Percentiles rank a stretch among this genome's conserved stretches.
phyloP scores from a whole-genome alignment of 768 basidiomycete genomes.

The Boletus tylopilopsis region DNA sequence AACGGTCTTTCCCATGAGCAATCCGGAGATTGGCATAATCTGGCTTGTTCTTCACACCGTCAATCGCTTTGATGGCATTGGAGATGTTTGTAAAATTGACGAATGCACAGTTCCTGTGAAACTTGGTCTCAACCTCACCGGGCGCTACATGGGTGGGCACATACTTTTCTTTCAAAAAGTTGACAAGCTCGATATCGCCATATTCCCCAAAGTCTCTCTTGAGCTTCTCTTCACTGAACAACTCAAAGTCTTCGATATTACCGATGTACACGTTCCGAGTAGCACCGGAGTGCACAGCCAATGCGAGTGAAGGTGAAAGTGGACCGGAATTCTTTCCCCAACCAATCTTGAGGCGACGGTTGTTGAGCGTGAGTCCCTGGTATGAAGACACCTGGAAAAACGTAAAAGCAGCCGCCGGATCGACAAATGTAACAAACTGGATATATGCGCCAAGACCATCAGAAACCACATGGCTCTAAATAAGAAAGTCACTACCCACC shows the following conservation, averaged over 20 bases:
- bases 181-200: constrained; percentile 96
- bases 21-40: constrained; percentile 89
- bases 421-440: constrained; percentile 95
- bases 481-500: constrained; percentile 43
- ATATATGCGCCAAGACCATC: not conserved
- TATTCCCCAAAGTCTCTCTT: constrained; percentile 93
- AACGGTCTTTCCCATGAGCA: constrained; percentile 93
- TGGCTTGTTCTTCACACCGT: constrained; percentile 85
- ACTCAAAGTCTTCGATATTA: constrained; percentile 92
- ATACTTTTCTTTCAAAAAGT: constrained; percentile 91
- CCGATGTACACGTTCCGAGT: constrained; percentile 97
- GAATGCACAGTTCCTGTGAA: constrained; percentile 83
- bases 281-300: constrained; percentile 89
- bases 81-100: constrained; percentile 94
- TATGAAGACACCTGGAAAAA: constrained; percentile 92
- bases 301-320: constrained; percentile 74
- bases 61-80: constrained; percentile 98
- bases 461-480: not conserved
- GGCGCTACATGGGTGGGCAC: constrained; percentile 36
- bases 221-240: constrained; percentile 84
- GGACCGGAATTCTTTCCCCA: constrained; percentile 98
- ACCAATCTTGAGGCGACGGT: constrained; percentile 91
- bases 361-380: constrained; percentile 88
- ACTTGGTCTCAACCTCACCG: not conserved
- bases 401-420: constrained; percentile 86